Conservation (phyloP, 805 yeast species). For the Aciculoconidium aculeatum region DNA sequence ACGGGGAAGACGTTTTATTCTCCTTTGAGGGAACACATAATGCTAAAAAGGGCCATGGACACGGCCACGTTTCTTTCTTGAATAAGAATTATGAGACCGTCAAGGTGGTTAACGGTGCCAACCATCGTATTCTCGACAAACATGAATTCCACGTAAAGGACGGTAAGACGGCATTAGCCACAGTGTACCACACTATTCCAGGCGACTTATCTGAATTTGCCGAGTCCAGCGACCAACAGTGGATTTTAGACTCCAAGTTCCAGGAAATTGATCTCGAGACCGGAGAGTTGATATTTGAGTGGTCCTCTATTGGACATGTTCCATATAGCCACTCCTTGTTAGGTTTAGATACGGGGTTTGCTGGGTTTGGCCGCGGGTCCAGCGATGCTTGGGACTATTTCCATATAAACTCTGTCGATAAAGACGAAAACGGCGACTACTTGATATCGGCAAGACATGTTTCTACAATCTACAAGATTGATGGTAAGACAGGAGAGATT, state of each 20-base stretch:
- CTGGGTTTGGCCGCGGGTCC: constrained; percentile 28
- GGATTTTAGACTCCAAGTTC: constrained; percentile 30
- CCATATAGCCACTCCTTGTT: constrained; percentile 27
- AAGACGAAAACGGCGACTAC: constrained; percentile 28
- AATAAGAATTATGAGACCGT: constrained; percentile 23
- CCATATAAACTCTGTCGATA: constrained; percentile 36
- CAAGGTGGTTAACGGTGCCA: constrained; percentile 28
- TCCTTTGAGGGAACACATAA: constrained; percentile 32
- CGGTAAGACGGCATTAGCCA: constrained; percentile 24
- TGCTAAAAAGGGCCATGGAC: constrained; percentile 19
- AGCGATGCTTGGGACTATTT: constrained; percentile 35
- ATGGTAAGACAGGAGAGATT: constrained; percentile 30
- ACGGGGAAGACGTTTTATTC: constrained; percentile 21
- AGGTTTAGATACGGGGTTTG: constrained; percentile 23
- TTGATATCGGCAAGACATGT: constrained; percentile 30
- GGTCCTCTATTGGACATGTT: constrained; percentile 29
- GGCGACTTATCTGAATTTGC: constrained; percentile 23
- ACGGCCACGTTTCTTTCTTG: constrained; percentile 27
- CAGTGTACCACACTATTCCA: constrained; percentile 28
- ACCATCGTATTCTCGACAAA: constrained; percentile 27
- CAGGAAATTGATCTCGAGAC: constrained; percentile 32
- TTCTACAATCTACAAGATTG: constrained; percentile 27
- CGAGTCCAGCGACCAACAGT: constrained; percentile 19
- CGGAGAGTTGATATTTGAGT: constrained; percentile 30
- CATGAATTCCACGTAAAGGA: constrained; percentile 32